phyloP scores from a whole-genome alignment of 163 green algal species.

The Trebouxiophyceae sp. region DNA sequence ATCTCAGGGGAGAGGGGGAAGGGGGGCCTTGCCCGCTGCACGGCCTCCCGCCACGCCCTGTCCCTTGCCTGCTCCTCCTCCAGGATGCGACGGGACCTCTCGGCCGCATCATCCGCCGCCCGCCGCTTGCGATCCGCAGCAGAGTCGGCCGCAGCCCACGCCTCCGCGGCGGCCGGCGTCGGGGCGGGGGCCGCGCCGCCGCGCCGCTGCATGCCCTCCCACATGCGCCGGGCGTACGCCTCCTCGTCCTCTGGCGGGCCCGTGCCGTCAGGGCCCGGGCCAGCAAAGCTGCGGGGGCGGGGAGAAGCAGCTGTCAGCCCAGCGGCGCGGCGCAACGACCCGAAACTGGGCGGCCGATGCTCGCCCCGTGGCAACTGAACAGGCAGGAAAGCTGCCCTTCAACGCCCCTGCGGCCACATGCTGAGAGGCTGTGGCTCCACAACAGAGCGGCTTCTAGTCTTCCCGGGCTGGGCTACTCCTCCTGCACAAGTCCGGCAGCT shows the following conservation, averaged over 20 bases:
- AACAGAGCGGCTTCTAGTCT: too few relatives aligned
- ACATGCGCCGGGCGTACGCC: constrained; percentile 54
- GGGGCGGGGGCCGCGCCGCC: neutral
- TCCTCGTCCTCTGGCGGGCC: constrained; percentile 47
- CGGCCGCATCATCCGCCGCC: neutral
- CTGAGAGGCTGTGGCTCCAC: too few relatives aligned
- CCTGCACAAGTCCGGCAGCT: too few relatives aligned
- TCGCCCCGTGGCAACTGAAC: too few relatives aligned
- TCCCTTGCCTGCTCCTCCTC: constrained; percentile 57
- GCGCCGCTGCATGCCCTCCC: constrained; percentile 46
- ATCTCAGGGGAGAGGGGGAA: too few relatives aligned
- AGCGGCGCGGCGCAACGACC: too few relatives aligned
- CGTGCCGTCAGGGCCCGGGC: constrained; percentile 1
- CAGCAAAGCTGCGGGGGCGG: too few relatives aligned
- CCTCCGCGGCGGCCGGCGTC: neutral
- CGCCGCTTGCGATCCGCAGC: neutral
- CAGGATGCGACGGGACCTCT: constrained; percentile 37
- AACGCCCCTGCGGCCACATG: too few relatives aligned
- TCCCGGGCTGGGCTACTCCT: too few relatives aligned
- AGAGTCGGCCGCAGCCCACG: neutral
- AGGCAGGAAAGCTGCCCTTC: too few relatives aligned
- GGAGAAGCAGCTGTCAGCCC: too few relatives aligned
- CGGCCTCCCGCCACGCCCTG: constrained; percentile 47
- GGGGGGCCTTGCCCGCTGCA: constrained; percentile 18
- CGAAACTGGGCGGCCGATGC: too few relatives aligned